phyloP scores from a whole-genome alignment of 192 early-diverging fungal species.

The Rhizophagus clarus region DNA sequence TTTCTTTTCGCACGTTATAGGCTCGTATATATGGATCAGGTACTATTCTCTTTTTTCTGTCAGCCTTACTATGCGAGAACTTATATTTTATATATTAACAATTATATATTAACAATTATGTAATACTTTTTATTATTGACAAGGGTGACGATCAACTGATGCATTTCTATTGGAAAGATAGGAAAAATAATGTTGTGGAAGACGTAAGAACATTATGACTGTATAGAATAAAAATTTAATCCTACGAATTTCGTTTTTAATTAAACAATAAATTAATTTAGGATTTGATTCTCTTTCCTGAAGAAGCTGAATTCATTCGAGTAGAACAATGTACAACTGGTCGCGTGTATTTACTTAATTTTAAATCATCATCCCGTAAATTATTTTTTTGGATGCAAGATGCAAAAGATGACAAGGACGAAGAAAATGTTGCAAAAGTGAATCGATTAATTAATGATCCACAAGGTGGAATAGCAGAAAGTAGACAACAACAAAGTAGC shows the following conservation, averaged over 20 bases:
- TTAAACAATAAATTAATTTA: slow-evolving; percentile 13
- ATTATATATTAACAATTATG: too few relatives aligned
- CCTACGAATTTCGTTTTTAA: background rate
- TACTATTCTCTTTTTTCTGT: slow-evolving; percentile 17
- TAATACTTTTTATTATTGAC: slow-evolving; percentile 34
- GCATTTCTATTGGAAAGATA: slow-evolving; percentile 84
- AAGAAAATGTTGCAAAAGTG: slow-evolving; percentile 53
- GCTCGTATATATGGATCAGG: slow-evolving; percentile 63
- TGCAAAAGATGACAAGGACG: slow-evolving; percentile 59
- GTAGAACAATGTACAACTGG: slow-evolving; percentile 60
- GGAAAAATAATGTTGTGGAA: slow-evolving; percentile 49
- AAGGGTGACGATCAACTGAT: slow-evolving; percentile 68
- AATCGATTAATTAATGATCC: slow-evolving; percentile 59
- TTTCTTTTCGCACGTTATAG: slow-evolving; percentile 30
- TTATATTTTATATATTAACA: too few relatives aligned
- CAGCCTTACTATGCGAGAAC: too few relatives aligned
- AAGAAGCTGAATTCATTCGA: slow-evolving; percentile 67
- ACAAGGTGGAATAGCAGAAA: slow-evolving; percentile 27
- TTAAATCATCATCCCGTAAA: slow-evolving; percentile 76
- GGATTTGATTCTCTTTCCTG: slow-evolving; percentile 76
- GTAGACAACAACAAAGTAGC: slow-evolving; percentile 27
- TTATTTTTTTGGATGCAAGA: slow-evolving; percentile 88
- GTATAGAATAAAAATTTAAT: background rate
- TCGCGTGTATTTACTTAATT: slow-evolving; percentile 81
- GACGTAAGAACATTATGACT: slow-evolving; percentile 40